These are phyloP conservation scores for Fusarium duplospermum DNA, from an alignment of 2,329 filamentous ascomycete species.

Conservation along the genomic window DNA sequence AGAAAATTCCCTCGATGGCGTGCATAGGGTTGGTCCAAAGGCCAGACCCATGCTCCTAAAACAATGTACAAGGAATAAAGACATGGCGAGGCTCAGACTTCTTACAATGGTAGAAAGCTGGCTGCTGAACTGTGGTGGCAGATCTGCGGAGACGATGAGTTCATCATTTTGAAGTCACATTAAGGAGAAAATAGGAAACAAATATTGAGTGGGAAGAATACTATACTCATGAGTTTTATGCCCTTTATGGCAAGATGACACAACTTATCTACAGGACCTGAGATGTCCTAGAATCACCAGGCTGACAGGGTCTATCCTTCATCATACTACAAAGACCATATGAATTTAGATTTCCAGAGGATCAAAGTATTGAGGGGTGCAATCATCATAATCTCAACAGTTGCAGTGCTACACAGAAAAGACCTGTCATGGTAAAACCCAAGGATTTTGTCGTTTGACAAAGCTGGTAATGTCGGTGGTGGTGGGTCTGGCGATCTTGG, in stretches of 20 bases:
- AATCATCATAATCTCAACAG: not conserved
- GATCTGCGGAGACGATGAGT: not conserved
- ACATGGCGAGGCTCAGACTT: not conserved
- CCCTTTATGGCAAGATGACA: no score
- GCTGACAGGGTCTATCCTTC: not conserved
- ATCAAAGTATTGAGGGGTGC: not conserved
- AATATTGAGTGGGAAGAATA: no score
- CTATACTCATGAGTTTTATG: no score
- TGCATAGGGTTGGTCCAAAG: not conserved
- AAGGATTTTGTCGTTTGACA: not conserved
- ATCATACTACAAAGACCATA: no score
- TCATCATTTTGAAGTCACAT: no score
- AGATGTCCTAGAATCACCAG: not conserved
- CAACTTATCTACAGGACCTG: no score
- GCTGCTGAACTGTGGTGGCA: not conserved
- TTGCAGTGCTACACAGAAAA: no score
- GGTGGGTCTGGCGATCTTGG: slow-evolving; percentile 27
- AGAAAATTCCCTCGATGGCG: not conserved
- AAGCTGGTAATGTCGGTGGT: not conserved
- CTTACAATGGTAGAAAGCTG: no score
- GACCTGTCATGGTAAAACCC: not conserved
- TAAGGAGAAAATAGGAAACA: no score
- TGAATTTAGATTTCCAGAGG: not conserved
- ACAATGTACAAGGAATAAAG: not conserved
- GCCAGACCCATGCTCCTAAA: not conserved